phyloP scores from a whole-genome alignment of 2,329 filamentous ascomycete genomes.

The Diplodia sapinea region DNA sequence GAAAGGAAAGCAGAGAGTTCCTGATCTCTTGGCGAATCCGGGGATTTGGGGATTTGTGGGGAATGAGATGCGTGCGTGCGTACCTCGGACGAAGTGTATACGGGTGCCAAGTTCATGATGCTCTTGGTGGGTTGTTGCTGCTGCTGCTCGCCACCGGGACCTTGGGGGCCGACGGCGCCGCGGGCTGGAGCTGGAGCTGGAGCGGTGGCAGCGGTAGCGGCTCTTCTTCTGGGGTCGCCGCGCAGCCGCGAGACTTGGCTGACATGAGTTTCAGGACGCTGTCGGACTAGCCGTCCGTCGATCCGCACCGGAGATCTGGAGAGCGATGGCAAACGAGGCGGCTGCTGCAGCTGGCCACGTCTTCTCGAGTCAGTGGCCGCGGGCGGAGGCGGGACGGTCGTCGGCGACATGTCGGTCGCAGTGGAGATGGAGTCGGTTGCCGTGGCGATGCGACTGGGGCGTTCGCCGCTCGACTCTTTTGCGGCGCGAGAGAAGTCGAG shows the following conservation, averaged over 20 bases:
- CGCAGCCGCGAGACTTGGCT: conserved; percentile 1
- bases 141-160: too few relatives aligned
- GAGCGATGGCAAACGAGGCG: background rate
- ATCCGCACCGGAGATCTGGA: background rate
- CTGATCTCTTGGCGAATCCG: too few relatives aligned
- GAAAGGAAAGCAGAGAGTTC: too few relatives aligned
- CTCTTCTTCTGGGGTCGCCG: background rate
- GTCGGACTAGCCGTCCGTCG: background rate
- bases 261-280: background rate
- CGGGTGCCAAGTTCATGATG: too few relatives aligned
- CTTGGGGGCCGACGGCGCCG: too few relatives aligned
- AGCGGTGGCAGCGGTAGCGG: background rate
- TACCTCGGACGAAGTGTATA: too few relatives aligned
- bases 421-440: background rate
- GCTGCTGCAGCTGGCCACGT: background rate
- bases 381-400: conserved; percentile 6
- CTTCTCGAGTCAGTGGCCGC: too few relatives aligned
- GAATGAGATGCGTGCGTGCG: too few relatives aligned
- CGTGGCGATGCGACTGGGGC: background rate
- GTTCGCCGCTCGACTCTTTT: too few relatives aligned
- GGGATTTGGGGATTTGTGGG: too few relatives aligned
- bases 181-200: background rate
- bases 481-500: background rate
- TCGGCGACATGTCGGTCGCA: conserved; percentile 7
- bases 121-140: too few relatives aligned